phyloP scores from a whole-genome alignment of 208 protist genomes.

The Trichomonas gallinae region DNA sequence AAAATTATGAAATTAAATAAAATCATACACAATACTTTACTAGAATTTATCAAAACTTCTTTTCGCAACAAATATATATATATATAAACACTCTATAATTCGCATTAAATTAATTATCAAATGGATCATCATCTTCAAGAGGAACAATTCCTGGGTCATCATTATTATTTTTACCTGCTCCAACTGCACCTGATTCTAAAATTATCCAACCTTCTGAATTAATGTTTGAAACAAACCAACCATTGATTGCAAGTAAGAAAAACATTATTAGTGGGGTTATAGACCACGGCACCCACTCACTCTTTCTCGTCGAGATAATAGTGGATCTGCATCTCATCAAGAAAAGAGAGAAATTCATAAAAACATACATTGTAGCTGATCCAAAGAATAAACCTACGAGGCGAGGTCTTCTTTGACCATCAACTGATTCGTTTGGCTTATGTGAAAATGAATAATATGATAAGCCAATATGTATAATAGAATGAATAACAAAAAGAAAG shows the following conservation, averaged over 20 bases:
- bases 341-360: not conserved
- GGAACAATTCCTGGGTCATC: not conserved
- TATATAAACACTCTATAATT: too few relatives aligned
- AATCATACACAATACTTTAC: too few relatives aligned
- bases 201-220: not conserved
- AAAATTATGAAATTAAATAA: too few relatives aligned
- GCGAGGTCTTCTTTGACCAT: not conserved
- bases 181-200: not conserved
- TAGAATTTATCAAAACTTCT: too few relatives aligned
- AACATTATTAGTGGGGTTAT: not conserved
- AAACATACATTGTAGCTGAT: not conserved
- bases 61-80: too few relatives aligned
- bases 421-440: not conserved
- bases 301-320: not conserved
- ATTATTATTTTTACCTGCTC: not conserved
- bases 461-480: not conserved
- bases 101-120: not conserved
- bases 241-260: not conserved
- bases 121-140: not conserved
- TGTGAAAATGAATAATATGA: not conserved
- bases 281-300: not conserved
- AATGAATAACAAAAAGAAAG: not conserved
- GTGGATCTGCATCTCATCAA: not conserved
- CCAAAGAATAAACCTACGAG: not conserved
- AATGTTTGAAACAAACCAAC: not conserved